A percentile compares a stretch with the other conserved stretches of the same genome.
phyloP scores from a whole-genome alignment of 2,329 filamentous ascomycete species.

The Hysterium pulicare region DNA sequence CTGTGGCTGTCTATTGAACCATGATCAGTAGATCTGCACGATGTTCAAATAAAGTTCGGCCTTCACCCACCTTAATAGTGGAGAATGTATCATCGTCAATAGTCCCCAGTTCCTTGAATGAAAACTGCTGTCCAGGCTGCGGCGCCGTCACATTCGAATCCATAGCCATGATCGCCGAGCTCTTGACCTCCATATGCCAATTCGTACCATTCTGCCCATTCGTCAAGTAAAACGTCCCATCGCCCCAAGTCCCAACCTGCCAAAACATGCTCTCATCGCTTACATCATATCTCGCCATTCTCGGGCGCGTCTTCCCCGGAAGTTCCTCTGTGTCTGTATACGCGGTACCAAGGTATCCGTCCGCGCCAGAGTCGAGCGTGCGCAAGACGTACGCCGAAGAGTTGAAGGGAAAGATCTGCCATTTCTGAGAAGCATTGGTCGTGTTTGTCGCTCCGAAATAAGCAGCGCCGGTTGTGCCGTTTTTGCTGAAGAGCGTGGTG shows the following conservation, averaged over 20 bases:
- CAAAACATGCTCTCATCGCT: slow-evolving; percentile 5
- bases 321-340: not conserved
- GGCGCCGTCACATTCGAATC: slow-evolving; percentile 5
- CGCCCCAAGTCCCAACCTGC: slow-evolving; percentile 3
- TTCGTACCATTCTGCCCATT: slow-evolving; percentile 6
- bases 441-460: slow-evolving; percentile 4
- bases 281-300: slow-evolving; percentile 3
- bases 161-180: slow-evolving; percentile 1
- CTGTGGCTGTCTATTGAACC: not conserved
- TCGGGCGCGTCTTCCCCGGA: slow-evolving; percentile 3
- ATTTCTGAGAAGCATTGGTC: slow-evolving; percentile 4
- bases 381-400: slow-evolving; percentile 4
- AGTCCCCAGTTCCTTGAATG: slow-evolving; percentile 2
- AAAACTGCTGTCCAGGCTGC: slow-evolving; percentile 3
- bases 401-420: slow-evolving; percentile 7
- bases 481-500: not conserved
- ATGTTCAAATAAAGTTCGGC: not conserved
- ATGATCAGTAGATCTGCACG: not conserved
- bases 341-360: slow-evolving; percentile 5
- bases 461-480: slow-evolving; percentile 3
- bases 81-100: slow-evolving; percentile 5
- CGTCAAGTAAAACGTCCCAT: slow-evolving; percentile 6
- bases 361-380: slow-evolving; percentile 3
- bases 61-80: slow-evolving; percentile 3
- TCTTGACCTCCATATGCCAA: slow-evolving; percentile 3